Conservation (phyloP, 139 green algal genomes). For the Chlamydomonas asymmetrica region DNA sequence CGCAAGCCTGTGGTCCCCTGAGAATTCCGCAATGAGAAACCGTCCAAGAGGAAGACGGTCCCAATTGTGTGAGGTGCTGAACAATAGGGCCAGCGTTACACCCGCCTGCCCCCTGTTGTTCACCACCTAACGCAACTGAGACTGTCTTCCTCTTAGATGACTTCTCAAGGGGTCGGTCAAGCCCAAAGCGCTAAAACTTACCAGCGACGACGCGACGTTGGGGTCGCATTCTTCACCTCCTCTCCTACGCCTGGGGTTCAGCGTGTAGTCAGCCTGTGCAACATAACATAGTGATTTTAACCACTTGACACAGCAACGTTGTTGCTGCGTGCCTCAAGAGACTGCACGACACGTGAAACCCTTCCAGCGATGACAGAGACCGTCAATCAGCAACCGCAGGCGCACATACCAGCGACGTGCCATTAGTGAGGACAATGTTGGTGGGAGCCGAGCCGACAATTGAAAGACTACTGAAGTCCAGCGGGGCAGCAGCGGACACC, state of each 20-base stretch:
- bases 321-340: neutral
- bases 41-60: neutral
- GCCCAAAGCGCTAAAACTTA: constrained; percentile 4
- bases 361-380: neutral
- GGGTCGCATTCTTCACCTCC: constrained; percentile 63
- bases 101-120: too few species aligned
- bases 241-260: constrained; percentile 65
- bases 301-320: neutral
- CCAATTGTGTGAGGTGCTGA: too few species aligned
- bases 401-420: constrained; percentile 25
- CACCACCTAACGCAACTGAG: too few species aligned
- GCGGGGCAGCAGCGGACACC: too few species aligned
- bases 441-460: constrained; percentile 51
- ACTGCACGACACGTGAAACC: too few species aligned
- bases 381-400: neutral
- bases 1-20: constrained; percentile 5
- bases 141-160: neutral
- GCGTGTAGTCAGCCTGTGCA: constrained; percentile 73
- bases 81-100: too few species aligned
- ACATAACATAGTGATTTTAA: too few species aligned
- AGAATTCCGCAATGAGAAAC: neutral
- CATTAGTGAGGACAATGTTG: constrained; percentile 37
- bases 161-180: too few species aligned
- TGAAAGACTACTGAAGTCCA: constrained; percentile 17
- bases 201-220: constrained; percentile 31